Evolutionary conservation across 257 asterid species (phyloP).

Genomic region (Fraxinus americana): DNA sequence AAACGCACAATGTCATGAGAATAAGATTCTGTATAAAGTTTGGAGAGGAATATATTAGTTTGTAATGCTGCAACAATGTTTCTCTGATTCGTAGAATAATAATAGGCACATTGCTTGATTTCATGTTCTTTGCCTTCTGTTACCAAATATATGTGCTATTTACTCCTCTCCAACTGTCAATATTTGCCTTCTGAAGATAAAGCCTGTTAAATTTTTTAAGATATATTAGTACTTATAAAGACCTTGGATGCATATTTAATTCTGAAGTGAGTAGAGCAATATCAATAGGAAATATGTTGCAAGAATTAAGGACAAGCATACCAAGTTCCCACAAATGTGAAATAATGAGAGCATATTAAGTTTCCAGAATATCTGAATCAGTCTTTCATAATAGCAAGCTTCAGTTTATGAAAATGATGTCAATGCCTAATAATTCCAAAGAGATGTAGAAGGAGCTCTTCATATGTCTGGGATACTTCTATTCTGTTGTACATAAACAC

Average conservation of each 20-base stretch:
- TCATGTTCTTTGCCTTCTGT: conserved; percentile 18
- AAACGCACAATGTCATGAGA: neutral
- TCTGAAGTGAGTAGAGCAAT: neutral
- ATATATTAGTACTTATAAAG: neutral
- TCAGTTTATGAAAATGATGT: neutral
- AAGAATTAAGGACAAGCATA: neutral
- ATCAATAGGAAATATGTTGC: neutral
- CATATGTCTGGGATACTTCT: conserved; percentile 8
- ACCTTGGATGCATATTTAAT: neutral
- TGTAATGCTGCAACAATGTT: neutral
- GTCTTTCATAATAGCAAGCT: neutral
- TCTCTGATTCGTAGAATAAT: conserved; percentile 12
- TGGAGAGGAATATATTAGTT: conserved; percentile 21
- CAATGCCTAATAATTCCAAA: neutral
- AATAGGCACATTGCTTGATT: conserved; percentile 9
- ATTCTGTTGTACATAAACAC: neutral
- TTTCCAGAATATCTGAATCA: neutral
- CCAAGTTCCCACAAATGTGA: neutral
- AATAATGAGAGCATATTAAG: neutral
- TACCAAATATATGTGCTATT: neutral
- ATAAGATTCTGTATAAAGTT: conserved; percentile 12
- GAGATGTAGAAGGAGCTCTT: neutral
- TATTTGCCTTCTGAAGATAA: neutral
- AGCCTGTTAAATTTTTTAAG: neutral
- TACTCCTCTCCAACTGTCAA: neutral